These are phyloP conservation scores for Suhomyces coccinellae DNA, from an alignment of 1,139 yeast species.

Conservation along the genomic window DNA sequence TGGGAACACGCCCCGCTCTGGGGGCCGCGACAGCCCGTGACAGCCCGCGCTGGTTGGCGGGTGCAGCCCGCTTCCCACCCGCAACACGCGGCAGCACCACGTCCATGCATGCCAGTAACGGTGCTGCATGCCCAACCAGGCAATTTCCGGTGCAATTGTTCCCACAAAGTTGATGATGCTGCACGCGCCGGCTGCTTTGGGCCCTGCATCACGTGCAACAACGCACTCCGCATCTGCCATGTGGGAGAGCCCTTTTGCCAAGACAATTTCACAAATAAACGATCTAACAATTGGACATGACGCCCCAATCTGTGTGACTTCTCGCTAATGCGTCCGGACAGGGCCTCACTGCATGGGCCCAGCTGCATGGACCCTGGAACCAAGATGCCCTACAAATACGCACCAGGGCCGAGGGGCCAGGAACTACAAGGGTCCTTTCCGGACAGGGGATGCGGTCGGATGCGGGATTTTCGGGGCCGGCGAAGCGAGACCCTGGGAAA, in stretches of 20 bases:
- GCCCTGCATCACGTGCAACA: not conserved
- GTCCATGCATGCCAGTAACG: not conserved
- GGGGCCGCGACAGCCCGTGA: not conserved
- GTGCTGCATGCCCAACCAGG: not conserved
- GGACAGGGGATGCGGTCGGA: not conserved
- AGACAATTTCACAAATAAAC: slow-evolving; percentile 10
- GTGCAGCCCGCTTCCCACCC: not conserved
- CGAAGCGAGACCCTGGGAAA: not conserved
- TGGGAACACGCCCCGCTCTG: not conserved
- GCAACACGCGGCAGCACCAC: not conserved
- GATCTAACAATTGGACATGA: slow-evolving; percentile 10
- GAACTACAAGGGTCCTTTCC: too few species aligned
- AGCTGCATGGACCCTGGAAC: too few species aligned
- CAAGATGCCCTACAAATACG: too few species aligned
- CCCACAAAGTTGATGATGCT: not conserved
- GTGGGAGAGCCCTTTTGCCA: slow-evolving; percentile 10
- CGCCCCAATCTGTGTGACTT: slow-evolving; percentile 8
- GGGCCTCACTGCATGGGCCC: slow-evolving; percentile 4
- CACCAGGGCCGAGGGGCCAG: too few species aligned
- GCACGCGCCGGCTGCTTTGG: not conserved
- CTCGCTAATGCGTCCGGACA: slow-evolving; percentile 10
- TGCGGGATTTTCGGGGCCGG: not conserved
- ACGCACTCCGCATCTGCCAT: not conserved
- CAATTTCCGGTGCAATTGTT: not conserved
- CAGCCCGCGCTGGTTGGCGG: not conserved